These are phyloP conservation scores for Rhododendron williamsianum DNA, from an alignment of 148 eudicot species.

Conservation along the genomic window DNA sequence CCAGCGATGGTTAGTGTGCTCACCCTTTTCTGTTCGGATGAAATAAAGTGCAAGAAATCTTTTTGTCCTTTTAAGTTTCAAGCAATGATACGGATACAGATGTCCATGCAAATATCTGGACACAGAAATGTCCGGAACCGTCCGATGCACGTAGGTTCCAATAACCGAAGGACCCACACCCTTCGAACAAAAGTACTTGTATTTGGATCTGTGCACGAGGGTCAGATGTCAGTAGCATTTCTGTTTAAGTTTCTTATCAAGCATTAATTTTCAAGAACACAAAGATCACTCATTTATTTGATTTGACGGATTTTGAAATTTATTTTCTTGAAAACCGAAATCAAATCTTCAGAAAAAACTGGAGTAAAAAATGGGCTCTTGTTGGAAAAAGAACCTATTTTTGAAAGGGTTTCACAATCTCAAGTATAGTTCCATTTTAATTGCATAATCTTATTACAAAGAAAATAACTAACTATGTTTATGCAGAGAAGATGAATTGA, in stretches of 20 bases:
- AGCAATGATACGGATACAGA: too few species aligned
- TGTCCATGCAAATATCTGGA: too few species aligned
- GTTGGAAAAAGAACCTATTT: background rate
- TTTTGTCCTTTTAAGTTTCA: background rate
- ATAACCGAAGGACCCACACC: background rate
- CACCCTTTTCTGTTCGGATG: background rate
- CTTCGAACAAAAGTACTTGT: too few species aligned
- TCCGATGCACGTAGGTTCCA: too few species aligned
- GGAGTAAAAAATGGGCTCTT: background rate
- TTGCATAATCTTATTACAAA: too few species aligned
- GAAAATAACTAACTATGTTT: background rate
- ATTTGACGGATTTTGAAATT: background rate
- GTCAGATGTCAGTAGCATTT: background rate
- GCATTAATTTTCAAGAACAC: background rate
- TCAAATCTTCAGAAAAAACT: background rate
- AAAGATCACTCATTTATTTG: background rate
- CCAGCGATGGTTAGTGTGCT: constrained; percentile 39
- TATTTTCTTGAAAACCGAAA: background rate
- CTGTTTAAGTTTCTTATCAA: background rate
- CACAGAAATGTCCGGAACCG: too few species aligned
- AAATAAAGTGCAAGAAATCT: background rate
- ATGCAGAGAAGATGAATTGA: background rate
- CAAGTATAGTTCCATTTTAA: too few species aligned
- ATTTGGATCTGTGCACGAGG: background rate
- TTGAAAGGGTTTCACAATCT: background rate